Evolutionary conservation across 108 stramenopile genomes (phyloP).

Genomic region (Pseudonitzschia multistriata): DNA sequence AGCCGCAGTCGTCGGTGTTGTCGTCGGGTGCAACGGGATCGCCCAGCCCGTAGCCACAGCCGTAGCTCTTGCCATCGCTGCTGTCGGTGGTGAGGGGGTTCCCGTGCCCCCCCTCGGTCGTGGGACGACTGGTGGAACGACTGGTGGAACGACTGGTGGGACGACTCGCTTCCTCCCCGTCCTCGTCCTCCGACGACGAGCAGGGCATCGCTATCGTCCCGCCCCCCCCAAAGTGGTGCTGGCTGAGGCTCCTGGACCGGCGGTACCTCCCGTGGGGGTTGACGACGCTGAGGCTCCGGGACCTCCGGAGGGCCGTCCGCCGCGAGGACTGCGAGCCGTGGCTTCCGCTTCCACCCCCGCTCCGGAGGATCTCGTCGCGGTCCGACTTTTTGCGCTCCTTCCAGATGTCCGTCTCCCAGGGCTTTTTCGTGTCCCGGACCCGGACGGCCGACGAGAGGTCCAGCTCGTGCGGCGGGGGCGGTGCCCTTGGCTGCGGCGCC

Average conservation of each 20-base stretch:
- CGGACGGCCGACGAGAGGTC: neutral
- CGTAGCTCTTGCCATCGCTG: too few species aligned
- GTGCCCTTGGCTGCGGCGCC: neutral
- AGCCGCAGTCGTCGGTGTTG: neutral
- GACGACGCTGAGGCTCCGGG: neutral
- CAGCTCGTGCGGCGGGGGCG: neutral
- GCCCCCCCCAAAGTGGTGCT: neutral
- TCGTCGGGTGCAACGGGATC: neutral
- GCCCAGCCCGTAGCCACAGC: too few species aligned
- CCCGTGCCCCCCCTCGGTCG: too few species aligned
- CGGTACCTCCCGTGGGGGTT: neutral
- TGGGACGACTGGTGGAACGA: neutral
- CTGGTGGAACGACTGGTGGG: neutral
- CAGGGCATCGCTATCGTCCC: neutral
- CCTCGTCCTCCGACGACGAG: neutral
- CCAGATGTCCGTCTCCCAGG: constrained; percentile 6
- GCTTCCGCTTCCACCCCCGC: neutral
- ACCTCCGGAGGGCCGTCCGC: neutral
- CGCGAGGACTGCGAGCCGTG: neutral
- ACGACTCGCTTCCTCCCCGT: neutral
- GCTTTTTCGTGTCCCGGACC: neutral
- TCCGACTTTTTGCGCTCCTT: neutral
- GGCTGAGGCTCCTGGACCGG: neutral
- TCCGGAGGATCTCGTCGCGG: neutral
- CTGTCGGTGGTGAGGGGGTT: too few species aligned